A percentile compares a stretch with the other conserved stretches of the same genome.
These are phyloP conservation scores for Coprinopsis marcescibilis DNA, from an alignment of 768 basidiomycete species.

Conservation along the genomic window DNA sequence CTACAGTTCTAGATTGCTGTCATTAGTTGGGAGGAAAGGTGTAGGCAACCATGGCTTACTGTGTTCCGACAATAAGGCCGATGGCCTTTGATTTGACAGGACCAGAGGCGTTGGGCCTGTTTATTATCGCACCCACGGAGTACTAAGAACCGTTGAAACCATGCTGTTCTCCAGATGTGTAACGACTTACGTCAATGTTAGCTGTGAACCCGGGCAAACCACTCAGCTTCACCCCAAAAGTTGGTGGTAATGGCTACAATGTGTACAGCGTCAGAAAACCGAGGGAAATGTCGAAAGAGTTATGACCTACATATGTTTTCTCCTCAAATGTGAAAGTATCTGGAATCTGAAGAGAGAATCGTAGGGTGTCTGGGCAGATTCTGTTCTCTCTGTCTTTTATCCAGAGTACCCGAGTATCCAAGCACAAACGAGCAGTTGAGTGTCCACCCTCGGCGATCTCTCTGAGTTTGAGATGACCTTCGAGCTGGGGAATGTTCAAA, in stretches of 20 bases:
- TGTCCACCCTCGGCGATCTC: constrained; percentile 68
- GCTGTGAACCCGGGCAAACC: constrained; percentile 72
- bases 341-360: constrained; percentile 55
- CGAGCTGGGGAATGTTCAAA: constrained; percentile 55
- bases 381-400: constrained; percentile 35
- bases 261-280: constrained; percentile 7
- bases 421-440: constrained; percentile 43
- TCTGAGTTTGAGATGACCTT: constrained; percentile 51
- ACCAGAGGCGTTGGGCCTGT: constrained; percentile 39
- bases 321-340: constrained; percentile 50
- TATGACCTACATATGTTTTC: constrained; percentile 49
- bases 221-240: constrained; percentile 58
- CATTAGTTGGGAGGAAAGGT: constrained; percentile 4
- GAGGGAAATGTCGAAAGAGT: not conserved
- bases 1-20: constrained; percentile 36
- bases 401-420: constrained; percentile 54
- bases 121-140: constrained; percentile 45
- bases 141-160: constrained; percentile 49
- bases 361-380: constrained; percentile 46
- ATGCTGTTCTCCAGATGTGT: not conserved
- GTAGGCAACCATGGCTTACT: constrained; percentile 32
- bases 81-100: constrained; percentile 50
- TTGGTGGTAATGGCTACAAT: constrained; percentile 62
- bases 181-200: constrained; percentile 40
- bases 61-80: constrained; percentile 44